Conservation (phyloP, 2,329 filamentous ascomycete genomes). For the Neoascochyta sp. region DNA sequence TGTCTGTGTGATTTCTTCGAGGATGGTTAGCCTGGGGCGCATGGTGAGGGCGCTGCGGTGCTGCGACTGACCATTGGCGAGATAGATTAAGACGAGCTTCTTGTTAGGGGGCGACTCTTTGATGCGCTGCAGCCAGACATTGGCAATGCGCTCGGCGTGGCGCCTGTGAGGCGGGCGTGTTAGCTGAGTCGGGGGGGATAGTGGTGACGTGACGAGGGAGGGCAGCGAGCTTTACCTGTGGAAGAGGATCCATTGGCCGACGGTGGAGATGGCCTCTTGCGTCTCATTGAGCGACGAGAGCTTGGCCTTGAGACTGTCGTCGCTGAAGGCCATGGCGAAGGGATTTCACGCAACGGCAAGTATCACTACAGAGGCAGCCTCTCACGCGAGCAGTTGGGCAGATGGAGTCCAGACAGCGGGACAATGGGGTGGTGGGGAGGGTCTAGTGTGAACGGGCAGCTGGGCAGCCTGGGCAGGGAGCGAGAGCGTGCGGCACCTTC, state of each 20-base stretch:
- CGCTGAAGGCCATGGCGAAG: constrained; percentile 78
- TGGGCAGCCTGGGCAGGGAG: no score
- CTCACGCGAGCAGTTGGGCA: constrained; percentile 21
- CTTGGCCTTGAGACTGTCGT: constrained; percentile 92
- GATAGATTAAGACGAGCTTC: constrained; percentile 84
- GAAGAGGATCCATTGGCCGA: constrained; percentile 99
- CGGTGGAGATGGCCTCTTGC: constrained; percentile 92
- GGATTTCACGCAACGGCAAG: constrained; percentile 22
- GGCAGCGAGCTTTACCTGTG: constrained; percentile 64
- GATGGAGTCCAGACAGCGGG: no score
- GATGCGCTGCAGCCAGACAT: constrained; percentile 85
- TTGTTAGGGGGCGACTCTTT: constrained; percentile 85
- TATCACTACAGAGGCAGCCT: constrained; percentile 13
- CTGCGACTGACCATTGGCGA: constrained; percentile 74
- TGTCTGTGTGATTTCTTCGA: constrained; percentile 86
- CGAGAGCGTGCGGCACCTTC: no score
- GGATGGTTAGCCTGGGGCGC: constrained; percentile 3
- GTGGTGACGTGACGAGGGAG: no score
- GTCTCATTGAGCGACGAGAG: constrained; percentile 94
- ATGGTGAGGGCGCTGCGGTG: constrained; percentile 4
- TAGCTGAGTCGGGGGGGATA: no score
- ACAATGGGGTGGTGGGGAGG: no score
- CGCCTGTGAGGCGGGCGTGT: constrained; percentile 55
- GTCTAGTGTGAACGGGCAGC: no score
- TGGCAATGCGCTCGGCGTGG: constrained; percentile 85